Percentiles rank a stretch among this genome's conserved stretches.
These are phyloP conservation scores for Citrus medica DNA, from an alignment of 345 rosid species.

Conservation along the genomic window DNA sequence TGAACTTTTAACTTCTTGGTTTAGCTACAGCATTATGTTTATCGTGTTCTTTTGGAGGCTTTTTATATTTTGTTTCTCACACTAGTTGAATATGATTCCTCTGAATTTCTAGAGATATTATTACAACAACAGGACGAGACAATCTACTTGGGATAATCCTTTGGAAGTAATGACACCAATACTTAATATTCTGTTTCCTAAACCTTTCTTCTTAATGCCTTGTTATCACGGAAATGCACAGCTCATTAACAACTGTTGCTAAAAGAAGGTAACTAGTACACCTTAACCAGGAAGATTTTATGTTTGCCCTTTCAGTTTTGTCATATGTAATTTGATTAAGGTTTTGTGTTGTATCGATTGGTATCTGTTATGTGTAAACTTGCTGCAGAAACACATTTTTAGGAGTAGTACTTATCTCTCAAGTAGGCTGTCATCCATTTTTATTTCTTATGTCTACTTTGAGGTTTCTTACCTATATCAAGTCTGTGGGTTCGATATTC, in stretches of 20 bases:
- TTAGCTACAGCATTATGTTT: not conserved
- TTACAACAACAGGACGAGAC: constrained; percentile 62
- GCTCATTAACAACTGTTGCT: not conserved
- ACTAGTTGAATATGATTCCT: not conserved
- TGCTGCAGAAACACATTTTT: not conserved
- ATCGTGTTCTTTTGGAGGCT: not conserved
- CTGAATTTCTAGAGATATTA: constrained; percentile 50
- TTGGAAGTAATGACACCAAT: constrained; percentile 79
- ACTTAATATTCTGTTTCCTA: not conserved
- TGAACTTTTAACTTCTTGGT: not conserved
- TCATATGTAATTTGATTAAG: too few species aligned
- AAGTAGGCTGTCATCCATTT: constrained; percentile 3
- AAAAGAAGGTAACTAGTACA: too few species aligned
- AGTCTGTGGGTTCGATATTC: not conserved
- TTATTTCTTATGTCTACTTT: not conserved
- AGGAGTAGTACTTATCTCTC: not conserved
- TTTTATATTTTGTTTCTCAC: constrained; percentile 1
- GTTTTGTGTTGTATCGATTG: not conserved
- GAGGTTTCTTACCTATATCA: not conserved
- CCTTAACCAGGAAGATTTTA: too few species aligned
- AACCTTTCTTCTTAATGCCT: constrained; percentile 4
- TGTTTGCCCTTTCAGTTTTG: too few species aligned
- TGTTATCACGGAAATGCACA: not conserved
- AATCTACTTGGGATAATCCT: constrained; percentile 95
- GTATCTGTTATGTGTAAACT: not conserved